These are phyloP conservation scores for Scutellaria minor DNA, from an alignment of 257 asterid species.

Conservation along the genomic window DNA sequence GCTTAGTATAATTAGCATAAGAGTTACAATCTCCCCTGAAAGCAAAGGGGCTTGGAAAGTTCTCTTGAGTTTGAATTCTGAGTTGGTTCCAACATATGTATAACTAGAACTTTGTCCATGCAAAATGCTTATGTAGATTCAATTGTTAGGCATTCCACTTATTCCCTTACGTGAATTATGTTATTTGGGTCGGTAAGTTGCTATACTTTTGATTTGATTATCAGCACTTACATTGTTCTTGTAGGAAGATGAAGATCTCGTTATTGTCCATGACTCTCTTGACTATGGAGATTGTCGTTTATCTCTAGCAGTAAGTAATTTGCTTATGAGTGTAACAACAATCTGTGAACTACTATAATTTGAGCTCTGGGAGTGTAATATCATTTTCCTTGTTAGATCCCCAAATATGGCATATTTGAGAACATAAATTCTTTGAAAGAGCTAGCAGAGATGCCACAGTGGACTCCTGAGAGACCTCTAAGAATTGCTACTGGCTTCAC, in stretches of 20 bases:
- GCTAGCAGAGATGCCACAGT: conserved; percentile 90
- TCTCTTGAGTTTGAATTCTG: conserved; percentile 17
- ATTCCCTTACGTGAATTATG: background rate
- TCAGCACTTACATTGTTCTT: conserved; percentile 35
- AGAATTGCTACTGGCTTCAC: conserved; percentile 98
- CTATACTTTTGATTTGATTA: conserved; percentile 20
- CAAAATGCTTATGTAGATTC: background rate
- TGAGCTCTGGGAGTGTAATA: conserved; percentile 30
- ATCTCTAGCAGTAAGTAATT: conserved; percentile 80
- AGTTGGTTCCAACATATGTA: conserved; percentile 10
- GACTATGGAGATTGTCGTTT: conserved; percentile 93
- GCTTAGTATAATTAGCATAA: conserved; percentile 23
- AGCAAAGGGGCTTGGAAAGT: conserved; percentile 8
- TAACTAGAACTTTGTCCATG: background rate
- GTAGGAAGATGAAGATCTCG: conserved; percentile 91
- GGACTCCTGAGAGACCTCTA: conserved; percentile 93
- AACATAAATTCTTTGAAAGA: conserved; percentile 85
- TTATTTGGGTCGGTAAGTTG: conserved; percentile 7
- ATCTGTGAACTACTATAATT: background rate
- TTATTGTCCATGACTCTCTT: conserved; percentile 86
- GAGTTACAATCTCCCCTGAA: conserved; percentile 19
- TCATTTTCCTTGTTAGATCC: conserved; percentile 60
- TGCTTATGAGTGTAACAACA: conserved; percentile 11
- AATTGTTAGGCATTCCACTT: conserved; percentile 3
- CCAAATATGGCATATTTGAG: conserved; percentile 96